phyloP scores from a whole-genome alignment of 2,329 filamentous ascomycete genomes.

The Acephala macrosclerotiorum region DNA sequence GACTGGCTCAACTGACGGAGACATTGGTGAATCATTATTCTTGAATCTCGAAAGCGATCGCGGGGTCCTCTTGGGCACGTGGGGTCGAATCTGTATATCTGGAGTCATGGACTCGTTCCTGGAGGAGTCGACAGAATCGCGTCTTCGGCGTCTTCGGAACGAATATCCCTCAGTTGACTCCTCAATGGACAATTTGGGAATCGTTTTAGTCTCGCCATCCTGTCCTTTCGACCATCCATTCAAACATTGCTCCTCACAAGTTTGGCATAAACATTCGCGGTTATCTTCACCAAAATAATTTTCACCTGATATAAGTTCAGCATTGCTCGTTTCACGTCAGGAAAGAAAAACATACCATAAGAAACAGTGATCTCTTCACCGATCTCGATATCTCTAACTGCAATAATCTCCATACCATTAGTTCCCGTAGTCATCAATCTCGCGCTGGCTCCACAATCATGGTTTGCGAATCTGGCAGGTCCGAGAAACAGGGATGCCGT shows the following conservation, averaged over 20 bases:
- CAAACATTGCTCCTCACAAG: conserved; percentile 75
- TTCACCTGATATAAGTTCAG: conserved; percentile 58
- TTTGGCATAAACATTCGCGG: conserved; percentile 90
- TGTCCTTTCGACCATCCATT: conserved; percentile 81
- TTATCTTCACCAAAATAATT: conserved; percentile 97
- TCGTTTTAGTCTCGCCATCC: conserved; percentile 46
- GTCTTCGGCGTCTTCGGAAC: conserved; percentile 57
- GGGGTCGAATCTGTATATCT: conserved; percentile 50
- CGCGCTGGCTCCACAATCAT: conserved; percentile 94
- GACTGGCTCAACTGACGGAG: conserved; percentile 33
- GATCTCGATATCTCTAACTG: conserved; percentile 79
- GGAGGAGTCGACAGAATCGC: conserved; percentile 58
- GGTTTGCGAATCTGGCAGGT: conserved; percentile 94
- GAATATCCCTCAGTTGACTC: conserved; percentile 52
- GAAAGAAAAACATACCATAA: conserved; percentile 60
- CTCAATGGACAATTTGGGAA: conserved; percentile 42
- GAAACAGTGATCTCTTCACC: conserved; percentile 97
- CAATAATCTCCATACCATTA: conserved; percentile 90
- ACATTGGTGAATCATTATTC: conserved; percentile 33
- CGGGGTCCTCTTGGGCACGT: conserved; percentile 39
- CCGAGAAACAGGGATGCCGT: conserved; percentile 92
- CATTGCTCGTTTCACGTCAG: not conserved
- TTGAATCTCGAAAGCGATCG: conserved; percentile 37
- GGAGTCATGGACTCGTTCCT: conserved; percentile 65
- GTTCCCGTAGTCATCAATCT: conserved; percentile 83